Conservation (phyloP, 768 basidiomycete species). For the Grammothele lineata region DNA sequence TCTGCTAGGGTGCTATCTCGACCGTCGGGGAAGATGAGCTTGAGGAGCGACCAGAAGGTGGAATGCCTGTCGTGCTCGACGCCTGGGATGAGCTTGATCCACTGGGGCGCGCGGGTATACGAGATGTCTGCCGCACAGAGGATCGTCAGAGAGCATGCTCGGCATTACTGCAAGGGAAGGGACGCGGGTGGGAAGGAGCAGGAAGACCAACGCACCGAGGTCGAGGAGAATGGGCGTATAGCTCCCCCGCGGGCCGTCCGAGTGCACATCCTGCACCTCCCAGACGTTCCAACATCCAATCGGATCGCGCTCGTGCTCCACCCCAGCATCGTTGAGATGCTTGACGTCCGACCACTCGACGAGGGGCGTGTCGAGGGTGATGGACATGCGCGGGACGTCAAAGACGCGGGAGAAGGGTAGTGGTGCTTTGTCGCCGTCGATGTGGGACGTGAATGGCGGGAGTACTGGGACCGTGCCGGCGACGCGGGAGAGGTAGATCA, state of each 20-base stretch:
- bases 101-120: constrained; percentile 31
- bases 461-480: constrained; percentile 37
- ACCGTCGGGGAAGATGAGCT: constrained; percentile 29
- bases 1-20: constrained; percentile 23
- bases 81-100: constrained; percentile 28
- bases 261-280: constrained; percentile 29
- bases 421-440: constrained; percentile 30
- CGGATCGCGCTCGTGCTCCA: constrained; percentile 34
- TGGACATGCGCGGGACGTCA: constrained; percentile 34
- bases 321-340: constrained; percentile 20
- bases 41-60: constrained; percentile 30
- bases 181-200: no score
- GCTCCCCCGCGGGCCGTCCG: constrained; percentile 23
- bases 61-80: constrained; percentile 29
- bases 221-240: constrained; percentile 22
- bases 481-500: constrained; percentile 37
- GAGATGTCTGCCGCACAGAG: constrained; percentile 29
- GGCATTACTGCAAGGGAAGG: constrained; percentile 1
- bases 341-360: constrained; percentile 43
- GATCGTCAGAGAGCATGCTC: neutral
- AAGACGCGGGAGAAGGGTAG: constrained; percentile 38
- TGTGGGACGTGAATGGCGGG: constrained; percentile 36
- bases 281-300: constrained; percentile 42
- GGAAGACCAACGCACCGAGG: constrained; percentile 27
- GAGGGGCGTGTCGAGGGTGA: constrained; percentile 30